These are phyloP conservation scores for Pterulicium gracile DNA, from an alignment of 1,284 basidiomycete genomes.

Conservation along the genomic window DNA sequence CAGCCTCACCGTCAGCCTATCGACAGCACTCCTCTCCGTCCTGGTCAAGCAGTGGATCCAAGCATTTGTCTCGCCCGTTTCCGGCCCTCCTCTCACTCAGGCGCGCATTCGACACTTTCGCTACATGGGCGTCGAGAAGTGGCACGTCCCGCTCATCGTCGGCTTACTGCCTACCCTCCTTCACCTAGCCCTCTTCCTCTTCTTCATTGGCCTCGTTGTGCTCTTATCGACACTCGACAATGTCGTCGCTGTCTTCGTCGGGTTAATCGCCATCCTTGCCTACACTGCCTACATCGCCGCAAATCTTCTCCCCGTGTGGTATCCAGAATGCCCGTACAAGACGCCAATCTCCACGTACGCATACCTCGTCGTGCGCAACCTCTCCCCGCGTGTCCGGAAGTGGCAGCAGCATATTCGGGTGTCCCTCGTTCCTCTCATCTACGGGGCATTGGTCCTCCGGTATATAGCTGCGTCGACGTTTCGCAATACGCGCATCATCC, in stretches of 20 bases:
- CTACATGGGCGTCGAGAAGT: not conserved
- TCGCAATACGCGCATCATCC: too few species aligned
- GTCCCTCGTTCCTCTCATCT: too few species aligned
- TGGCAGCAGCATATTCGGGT: too few species aligned
- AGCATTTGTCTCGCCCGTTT: not conserved
- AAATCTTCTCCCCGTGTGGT: not conserved
- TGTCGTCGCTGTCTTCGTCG: not conserved
- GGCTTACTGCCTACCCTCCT: not conserved
- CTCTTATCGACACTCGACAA: not conserved
- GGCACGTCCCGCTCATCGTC: not conserved
- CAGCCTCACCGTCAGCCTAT: not conserved
- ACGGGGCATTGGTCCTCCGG: too few species aligned
- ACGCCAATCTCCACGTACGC: not conserved
- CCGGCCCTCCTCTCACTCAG: too few species aligned
- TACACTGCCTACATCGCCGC: not conserved
- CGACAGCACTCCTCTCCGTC: not conserved
- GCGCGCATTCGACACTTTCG: not conserved
- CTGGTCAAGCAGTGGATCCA: constrained; percentile 3
- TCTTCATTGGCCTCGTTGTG: not conserved
- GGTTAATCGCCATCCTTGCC: not conserved
- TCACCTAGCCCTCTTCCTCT: not conserved
- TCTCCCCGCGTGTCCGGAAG: too few species aligned
- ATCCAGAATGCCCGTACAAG: not conserved
- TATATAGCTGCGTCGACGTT: too few species aligned
- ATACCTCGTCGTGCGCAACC: too few species aligned